A percentile compares a stretch with the other conserved stretches of the same genome.
Evolutionary conservation across 768 basidiomycete species (phyloP).

Genomic region (Russula vinacea): DNA sequence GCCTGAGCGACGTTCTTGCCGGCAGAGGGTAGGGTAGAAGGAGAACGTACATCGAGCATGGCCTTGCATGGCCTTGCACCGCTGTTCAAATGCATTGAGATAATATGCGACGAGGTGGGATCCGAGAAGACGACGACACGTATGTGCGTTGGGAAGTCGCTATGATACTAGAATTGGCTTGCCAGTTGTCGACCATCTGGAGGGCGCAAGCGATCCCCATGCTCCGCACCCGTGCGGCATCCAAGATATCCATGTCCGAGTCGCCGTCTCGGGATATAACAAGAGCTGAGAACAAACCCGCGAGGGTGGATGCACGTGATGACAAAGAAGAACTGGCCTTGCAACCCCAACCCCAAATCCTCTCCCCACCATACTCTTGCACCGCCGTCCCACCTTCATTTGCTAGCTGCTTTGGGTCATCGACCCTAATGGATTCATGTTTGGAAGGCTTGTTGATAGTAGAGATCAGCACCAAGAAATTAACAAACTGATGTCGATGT

Average conservation of each 20-base stretch:
- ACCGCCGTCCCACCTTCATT: too few species aligned
- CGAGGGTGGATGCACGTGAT: too few species aligned
- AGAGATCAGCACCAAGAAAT: too few species aligned
- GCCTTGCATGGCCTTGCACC: conserved; percentile 1
- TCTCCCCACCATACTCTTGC: too few species aligned
- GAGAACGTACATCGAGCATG: conserved; percentile 5
- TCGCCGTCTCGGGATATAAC: conserved; percentile 14
- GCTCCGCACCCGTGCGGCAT: conserved; percentile 22
- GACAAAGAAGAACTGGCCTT: too few species aligned
- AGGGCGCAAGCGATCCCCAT: conserved; percentile 21
- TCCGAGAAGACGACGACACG: background rate
- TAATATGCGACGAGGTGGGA: conserved; percentile 23
- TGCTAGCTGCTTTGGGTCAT: too few species aligned
- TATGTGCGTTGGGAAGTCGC: background rate
- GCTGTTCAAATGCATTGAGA: conserved; percentile 22
- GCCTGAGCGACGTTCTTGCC: too few species aligned
- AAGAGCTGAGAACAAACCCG: conserved; percentile 22
- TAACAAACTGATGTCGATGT: too few species aligned
- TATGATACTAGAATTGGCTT: background rate
- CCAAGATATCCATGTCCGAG: conserved; percentile 19
- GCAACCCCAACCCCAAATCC: too few species aligned
- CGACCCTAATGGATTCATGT: too few species aligned
- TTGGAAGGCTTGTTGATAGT: too few species aligned
- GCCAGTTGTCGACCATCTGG: conserved; percentile 24
- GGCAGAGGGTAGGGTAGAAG: too few species aligned